These are phyloP conservation scores for Sequoia sempervirens DNA, from an alignment of 75 land plant genomes.

Conservation along the genomic window DNA sequence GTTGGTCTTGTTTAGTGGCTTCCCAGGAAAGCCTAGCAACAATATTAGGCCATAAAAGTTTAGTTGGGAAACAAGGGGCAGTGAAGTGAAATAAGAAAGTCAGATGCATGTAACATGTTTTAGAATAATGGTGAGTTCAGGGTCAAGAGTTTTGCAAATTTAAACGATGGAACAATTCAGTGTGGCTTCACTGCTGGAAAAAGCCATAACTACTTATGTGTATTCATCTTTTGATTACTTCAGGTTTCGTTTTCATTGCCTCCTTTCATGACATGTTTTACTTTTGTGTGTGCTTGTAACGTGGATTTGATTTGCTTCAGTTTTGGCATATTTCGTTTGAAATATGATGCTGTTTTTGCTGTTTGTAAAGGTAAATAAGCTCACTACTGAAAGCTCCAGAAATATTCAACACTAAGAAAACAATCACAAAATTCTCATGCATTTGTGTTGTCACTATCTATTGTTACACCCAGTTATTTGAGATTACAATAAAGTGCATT, in stretches of 20 bases:
- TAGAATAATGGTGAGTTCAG: neutral
- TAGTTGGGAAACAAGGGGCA: neutral
- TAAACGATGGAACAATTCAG: neutral
- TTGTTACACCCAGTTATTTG: neutral
- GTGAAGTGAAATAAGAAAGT: neutral
- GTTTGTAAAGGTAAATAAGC: neutral
- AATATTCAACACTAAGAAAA: no score
- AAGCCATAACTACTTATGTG: neutral
- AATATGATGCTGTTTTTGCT: neutral
- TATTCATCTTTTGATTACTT: neutral
- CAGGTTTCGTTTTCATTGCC: neutral
- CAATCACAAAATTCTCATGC: no score
- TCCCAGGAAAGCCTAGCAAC: neutral
- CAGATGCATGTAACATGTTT: neutral
- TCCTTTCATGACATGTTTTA: neutral
- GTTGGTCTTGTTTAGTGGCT: neutral
- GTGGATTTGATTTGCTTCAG: neutral
- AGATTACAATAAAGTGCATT: neutral
- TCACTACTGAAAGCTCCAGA: no score
- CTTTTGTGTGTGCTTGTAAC: neutral
- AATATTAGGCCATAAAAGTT: neutral
- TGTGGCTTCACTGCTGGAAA: neutral
- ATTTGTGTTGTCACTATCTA: neutral
- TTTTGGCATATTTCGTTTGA: neutral
- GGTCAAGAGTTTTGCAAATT: slow-evolving; percentile 2